A percentile compares a stretch with the other conserved stretches of the same genome.
phyloP scores from a whole-genome alignment of 345 rosid species.

The Corymbia maculata region DNA sequence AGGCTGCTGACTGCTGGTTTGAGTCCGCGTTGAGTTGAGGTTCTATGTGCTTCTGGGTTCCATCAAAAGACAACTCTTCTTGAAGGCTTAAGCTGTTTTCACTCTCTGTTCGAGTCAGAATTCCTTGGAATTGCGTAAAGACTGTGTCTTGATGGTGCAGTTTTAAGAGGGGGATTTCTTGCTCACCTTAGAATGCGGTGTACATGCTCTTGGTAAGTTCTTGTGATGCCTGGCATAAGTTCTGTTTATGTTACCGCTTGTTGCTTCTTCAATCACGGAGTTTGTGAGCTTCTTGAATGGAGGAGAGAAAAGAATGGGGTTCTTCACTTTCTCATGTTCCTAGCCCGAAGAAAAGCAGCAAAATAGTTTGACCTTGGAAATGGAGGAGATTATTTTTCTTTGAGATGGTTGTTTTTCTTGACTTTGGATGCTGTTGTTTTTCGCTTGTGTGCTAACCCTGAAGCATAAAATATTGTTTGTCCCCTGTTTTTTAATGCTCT shows the following conservation, averaged over 20 bases:
- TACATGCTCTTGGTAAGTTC: conserved; percentile 27
- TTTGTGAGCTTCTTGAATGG: background rate
- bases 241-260: background rate
- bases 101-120: background rate
- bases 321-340: background rate
- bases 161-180: background rate
- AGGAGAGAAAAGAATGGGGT: background rate
- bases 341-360: background rate
- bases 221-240: background rate
- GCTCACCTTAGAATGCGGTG: conserved; percentile 20
- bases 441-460: background rate
- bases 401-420: background rate
- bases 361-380: background rate
- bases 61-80: background rate
- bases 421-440: background rate
- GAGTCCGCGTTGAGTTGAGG: background rate
- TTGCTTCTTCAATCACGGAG: background rate
- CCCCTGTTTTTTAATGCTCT: background rate
- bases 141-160: background rate
- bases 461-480: background rate
- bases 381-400: background rate
- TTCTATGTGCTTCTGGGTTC: background rate
- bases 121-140: background rate
- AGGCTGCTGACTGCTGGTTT: background rate
- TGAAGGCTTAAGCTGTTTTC: background rate